Conservation (phyloP, 1,284 basidiomycete genomes). For the Trichosporon sp. region DNA sequence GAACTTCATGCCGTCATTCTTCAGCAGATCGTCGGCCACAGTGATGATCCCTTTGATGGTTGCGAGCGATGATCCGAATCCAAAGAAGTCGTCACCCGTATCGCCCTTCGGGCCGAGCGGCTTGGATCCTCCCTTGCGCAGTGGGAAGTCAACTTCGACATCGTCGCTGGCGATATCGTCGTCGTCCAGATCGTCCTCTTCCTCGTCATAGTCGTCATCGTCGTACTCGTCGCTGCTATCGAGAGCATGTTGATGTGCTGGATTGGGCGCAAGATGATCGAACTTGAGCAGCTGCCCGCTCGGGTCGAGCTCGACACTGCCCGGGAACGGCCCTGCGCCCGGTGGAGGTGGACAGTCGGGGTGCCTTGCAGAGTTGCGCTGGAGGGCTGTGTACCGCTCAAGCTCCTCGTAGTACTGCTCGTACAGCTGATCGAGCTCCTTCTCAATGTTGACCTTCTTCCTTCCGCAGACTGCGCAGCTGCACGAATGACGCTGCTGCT, state of each 20-base stretch:
- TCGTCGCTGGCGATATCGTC: constrained; percentile 61
- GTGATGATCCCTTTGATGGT: constrained; percentile 92
- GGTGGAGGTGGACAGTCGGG: constrained; percentile 82
- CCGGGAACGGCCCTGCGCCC: constrained; percentile 96
- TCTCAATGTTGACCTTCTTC: constrained; percentile 98
- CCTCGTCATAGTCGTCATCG: constrained; percentile 41
- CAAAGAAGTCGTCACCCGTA: constrained; percentile 63
- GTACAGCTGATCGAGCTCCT: constrained; percentile 98
- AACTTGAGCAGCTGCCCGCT: constrained; percentile 73
- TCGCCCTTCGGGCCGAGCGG: constrained; percentile 28
- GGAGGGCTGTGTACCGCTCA: constrained; percentile 95
- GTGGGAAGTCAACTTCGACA: constrained; percentile 52
- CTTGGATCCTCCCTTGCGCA: constrained; percentile 23
- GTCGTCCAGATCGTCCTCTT: constrained; percentile 53
- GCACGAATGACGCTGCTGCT: constrained; percentile 94
- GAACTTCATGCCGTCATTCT: constrained; percentile 98
- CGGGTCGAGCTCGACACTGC: constrained; percentile 91
- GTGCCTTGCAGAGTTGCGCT: constrained; percentile 81
- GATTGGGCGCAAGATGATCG: constrained; percentile 51
- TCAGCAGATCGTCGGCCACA: constrained; percentile 96
- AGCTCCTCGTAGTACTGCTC: constrained; percentile 99
- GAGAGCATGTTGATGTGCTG: constrained; percentile 46
- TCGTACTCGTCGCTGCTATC: constrained; percentile 43
- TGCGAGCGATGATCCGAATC: constrained; percentile 69
- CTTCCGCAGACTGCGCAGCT: constrained; percentile 93